Percentiles rank a stretch among this genome's conserved stretches.
Conservation (phyloP, 75 land plant species). For the Sequoia sempervirens region DNA sequence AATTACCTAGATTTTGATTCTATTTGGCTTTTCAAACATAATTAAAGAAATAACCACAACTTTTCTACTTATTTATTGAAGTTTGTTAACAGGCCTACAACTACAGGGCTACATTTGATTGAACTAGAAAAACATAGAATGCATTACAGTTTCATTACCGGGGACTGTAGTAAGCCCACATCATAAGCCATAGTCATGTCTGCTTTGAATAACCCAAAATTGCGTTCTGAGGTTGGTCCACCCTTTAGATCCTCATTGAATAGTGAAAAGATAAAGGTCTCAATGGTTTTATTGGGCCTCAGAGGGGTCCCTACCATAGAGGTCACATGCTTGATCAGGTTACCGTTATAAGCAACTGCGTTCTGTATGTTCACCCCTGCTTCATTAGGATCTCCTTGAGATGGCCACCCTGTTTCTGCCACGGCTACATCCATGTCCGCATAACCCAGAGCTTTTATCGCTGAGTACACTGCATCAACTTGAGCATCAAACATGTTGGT, state of each 20-base stretch:
- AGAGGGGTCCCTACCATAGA: conserved; percentile 67
- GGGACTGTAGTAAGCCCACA: conserved; percentile 42
- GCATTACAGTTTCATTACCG: conserved; percentile 17
- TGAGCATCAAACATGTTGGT: conserved; percentile 85
- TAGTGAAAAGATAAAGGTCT: conserved; percentile 69
- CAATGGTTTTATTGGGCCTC: conserved; percentile 41
- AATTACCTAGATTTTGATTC: background rate
- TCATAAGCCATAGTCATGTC: conserved; percentile 63
- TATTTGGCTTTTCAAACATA: background rate
- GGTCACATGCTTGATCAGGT: conserved; percentile 60
- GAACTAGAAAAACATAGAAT: conserved; percentile 2
- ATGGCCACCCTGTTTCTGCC: conserved; percentile 93
- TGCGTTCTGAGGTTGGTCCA: conserved; percentile 70
- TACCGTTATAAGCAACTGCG: conserved; percentile 62
- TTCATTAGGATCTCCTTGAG: conserved; percentile 59
- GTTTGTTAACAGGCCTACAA: background rate
- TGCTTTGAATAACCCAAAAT: conserved; percentile 71
- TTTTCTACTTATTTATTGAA: background rate
- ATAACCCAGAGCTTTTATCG: conserved; percentile 59
- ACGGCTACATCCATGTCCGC: conserved; percentile 58
- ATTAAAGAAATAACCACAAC: background rate
- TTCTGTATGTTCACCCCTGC: conserved; percentile 46
- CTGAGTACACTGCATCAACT: conserved; percentile 86
- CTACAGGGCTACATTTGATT: background rate
- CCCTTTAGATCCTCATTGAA: conserved; percentile 81